Evolutionary conservation across 495 filamentous ascomycete species (phyloP).

Genomic region (Talaromyces liani): DNA sequence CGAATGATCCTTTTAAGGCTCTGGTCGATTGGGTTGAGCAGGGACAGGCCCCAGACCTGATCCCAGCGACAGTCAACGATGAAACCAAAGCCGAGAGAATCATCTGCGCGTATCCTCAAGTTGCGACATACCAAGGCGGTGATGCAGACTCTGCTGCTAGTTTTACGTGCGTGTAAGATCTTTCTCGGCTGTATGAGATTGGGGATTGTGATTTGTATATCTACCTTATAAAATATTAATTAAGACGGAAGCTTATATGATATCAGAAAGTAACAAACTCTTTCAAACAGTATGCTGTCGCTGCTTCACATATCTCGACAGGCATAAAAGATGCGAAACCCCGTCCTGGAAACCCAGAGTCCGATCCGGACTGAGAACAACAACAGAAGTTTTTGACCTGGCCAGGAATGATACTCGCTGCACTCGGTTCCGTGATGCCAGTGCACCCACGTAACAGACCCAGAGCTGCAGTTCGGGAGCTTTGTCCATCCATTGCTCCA

Average conservation of each 20-base stretch:
- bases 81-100: neutral
- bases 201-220: neutral
- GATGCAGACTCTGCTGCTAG: neutral
- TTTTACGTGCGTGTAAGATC: neutral
- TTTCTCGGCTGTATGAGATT: neutral
- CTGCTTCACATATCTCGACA: neutral
- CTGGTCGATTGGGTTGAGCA: slow-evolving; percentile 26
- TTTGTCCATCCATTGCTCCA: neutral
- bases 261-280: neutral
- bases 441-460: neutral
- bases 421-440: neutral
- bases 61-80: slow-evolving; percentile 7
- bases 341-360: neutral
- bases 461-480: slow-evolving; percentile 1
- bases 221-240: neutral
- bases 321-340: slow-evolving; percentile 1
- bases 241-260: neutral
- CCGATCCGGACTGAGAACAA: slow-evolving; percentile 1
- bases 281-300: neutral
- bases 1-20: slow-evolving; percentile 10
- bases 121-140: neutral
- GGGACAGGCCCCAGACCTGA: slow-evolving; percentile 14
- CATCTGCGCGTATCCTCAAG: slow-evolving; percentile 1
- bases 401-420: slow-evolving; percentile 2
- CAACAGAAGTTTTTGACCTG: slow-evolving; percentile 1